Conservation (phyloP, 2,329 filamentous ascomycete genomes). For the Pseudocercospora fuligena region DNA sequence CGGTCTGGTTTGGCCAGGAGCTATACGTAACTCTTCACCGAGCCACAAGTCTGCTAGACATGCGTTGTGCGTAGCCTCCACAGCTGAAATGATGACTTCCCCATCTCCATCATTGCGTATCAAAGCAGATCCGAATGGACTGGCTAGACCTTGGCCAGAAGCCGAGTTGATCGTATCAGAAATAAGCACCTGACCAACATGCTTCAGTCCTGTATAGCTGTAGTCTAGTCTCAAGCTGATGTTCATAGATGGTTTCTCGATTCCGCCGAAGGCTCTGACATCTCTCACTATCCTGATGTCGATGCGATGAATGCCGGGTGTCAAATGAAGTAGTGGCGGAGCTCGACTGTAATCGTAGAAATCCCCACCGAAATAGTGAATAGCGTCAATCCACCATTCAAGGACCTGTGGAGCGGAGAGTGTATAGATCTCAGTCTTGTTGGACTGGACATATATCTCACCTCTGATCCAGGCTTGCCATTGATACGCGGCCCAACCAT, state of each 20-base stretch:
- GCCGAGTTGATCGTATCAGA: constrained; percentile 54
- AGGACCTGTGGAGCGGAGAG: constrained; percentile 56
- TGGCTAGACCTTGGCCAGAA: constrained; percentile 50
- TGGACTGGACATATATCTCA: constrained; percentile 45
- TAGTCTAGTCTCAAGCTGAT: constrained; percentile 45
- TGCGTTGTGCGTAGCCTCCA: constrained; percentile 25
- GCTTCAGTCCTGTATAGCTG: constrained; percentile 36
- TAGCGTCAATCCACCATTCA: constrained; percentile 59
- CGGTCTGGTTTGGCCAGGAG: constrained; percentile 49
- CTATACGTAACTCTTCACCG: constrained; percentile 26
- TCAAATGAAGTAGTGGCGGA: constrained; percentile 56
- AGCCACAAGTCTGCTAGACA: constrained; percentile 28
- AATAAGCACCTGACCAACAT: constrained; percentile 46
- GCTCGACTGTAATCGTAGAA: constrained; percentile 58
- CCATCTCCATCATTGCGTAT: constrained; percentile 50
- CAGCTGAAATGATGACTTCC: constrained; percentile 27
- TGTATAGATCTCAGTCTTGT: constrained; percentile 43
- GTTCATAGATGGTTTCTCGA: constrained; percentile 52
- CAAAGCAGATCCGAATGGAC: constrained; percentile 53
- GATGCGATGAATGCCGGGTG: constrained; percentile 56
- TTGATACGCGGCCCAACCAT: constrained; percentile 64
- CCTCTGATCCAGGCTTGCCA: constrained; percentile 64
- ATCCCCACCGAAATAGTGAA: constrained; percentile 62
- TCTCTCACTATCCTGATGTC: constrained; percentile 61
- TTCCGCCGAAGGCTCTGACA: constrained; percentile 61